Evolutionary conservation across 78 protist species (phyloP).

Genomic region (Mantamonas sphyraenae): DNA sequence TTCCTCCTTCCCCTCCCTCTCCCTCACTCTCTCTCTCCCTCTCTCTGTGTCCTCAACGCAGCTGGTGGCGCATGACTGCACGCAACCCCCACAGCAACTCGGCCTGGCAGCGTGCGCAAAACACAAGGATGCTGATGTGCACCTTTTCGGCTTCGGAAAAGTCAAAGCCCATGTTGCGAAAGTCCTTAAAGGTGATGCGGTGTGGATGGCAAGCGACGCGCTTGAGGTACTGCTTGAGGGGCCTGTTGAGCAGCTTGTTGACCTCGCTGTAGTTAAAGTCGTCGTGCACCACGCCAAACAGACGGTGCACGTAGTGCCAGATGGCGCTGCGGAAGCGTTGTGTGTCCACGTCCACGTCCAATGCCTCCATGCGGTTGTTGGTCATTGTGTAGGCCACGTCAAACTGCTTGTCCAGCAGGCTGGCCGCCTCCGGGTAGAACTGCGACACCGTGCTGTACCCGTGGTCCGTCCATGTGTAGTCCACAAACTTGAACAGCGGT

Average conservation of each 20-base stretch:
- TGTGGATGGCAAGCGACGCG: constrained; percentile 58
- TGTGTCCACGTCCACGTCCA: constrained; percentile 49
- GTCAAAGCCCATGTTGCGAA: constrained; percentile 35
- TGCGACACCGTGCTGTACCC: constrained; percentile 51
- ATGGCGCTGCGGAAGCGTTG: constrained; percentile 60
- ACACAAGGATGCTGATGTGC: constrained; percentile 46
- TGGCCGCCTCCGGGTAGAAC: constrained; percentile 49
- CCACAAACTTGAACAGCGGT: constrained; percentile 38
- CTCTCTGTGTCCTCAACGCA: too few species aligned
- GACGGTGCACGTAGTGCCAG: constrained; percentile 66
- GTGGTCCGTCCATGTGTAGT: constrained; percentile 56
- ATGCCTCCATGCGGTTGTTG: constrained; percentile 35
- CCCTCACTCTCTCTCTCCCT: too few species aligned
- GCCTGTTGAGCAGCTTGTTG: constrained; percentile 42
- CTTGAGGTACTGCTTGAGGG: constrained; percentile 53
- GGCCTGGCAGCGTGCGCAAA: constrained; percentile 53
- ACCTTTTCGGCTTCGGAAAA: constrained; percentile 49
- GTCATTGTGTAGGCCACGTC: constrained; percentile 47
- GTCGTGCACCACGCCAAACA: constrained; percentile 62
- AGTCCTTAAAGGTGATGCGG: constrained; percentile 39
- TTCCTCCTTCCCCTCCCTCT: too few species aligned
- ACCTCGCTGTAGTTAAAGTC: constrained; percentile 62
- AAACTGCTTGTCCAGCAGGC: constrained; percentile 54
- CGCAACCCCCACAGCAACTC: constrained; percentile 40
- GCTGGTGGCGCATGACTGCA: constrained; percentile 44